A percentile compares a stretch with the other conserved stretches of the same genome.
Conservation (phyloP, 2,329 filamentous ascomycete species). For the Colletotrichum somersetense region DNA sequence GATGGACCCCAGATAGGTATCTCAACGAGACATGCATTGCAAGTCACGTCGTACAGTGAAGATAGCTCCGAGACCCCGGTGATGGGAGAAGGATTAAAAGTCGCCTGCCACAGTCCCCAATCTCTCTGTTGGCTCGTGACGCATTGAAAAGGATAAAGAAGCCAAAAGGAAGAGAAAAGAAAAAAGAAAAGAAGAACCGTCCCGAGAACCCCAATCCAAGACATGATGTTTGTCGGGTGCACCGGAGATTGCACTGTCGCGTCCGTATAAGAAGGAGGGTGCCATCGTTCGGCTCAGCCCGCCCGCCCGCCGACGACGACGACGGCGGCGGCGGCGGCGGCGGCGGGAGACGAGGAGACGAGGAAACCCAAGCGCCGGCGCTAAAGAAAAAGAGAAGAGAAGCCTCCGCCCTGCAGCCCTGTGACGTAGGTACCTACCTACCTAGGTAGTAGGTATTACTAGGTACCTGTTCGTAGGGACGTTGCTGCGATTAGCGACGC, state of each 20-base stretch:
- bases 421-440: not conserved
- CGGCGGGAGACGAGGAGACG: too few species aligned
- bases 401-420: not conserved
- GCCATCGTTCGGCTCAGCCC: slow-evolving; percentile 14
- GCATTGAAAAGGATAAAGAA: not conserved
- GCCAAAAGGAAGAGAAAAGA: not conserved
- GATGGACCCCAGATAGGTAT: not conserved
- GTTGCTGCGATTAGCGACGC: not conserved
- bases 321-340: not conserved
- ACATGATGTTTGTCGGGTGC: not conserved
- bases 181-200: too few species aligned
- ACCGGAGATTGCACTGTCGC: slow-evolving; percentile 8
- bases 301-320: not conserved
- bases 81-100: not conserved
- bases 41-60: not conserved
- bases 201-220: not conserved
- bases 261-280: not conserved
- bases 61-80: not conserved
- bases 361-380: not conserved
- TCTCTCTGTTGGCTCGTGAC: not conserved
- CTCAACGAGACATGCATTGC: not conserved
- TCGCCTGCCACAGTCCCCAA: too few species aligned
- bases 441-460: too few species aligned
- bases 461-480: too few species aligned
- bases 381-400: not conserved